Conservation (phyloP, 1,284 basidiomycete species). For the Dichomitus squalens region DNA sequence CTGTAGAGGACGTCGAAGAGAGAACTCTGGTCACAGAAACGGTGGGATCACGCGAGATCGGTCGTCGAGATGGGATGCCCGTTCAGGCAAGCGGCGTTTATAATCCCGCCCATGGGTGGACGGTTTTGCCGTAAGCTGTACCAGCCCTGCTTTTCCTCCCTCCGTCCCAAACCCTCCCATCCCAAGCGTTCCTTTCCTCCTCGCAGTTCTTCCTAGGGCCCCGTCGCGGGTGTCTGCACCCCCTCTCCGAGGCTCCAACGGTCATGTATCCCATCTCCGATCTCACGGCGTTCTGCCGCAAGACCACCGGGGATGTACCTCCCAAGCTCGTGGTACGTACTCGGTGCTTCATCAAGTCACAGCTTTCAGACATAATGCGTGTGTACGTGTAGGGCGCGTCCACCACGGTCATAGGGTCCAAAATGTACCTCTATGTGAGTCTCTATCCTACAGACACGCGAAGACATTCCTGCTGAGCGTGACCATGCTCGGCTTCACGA, state of each 20-base stretch:
- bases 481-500: too few relatives aligned
- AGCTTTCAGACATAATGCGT: constrained; percentile 7
- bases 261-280: constrained; percentile 82
- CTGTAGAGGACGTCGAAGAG: too few relatives aligned
- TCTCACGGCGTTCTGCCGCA: constrained; percentile 83
- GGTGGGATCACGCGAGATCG: too few relatives aligned
- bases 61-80: too few relatives aligned
- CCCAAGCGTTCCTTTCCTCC: constrained; percentile 5
- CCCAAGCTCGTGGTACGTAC: constrained; percentile 82
- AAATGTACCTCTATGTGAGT: constrained; percentile 85
- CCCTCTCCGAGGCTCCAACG: constrained; percentile 3
- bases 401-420: constrained; percentile 81
- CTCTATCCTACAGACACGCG: neutral
- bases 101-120: constrained; percentile 12
- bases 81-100: neutral
- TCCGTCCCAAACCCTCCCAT: neutral
- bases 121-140: constrained; percentile 14
- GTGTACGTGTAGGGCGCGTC: constrained; percentile 65
- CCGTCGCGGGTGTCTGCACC: constrained; percentile 11
- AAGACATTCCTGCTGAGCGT: constrained; percentile 17
- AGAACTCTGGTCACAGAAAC: too few relatives aligned
- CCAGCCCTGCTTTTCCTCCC: constrained; percentile 3
- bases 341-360: neutral
- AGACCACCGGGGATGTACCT: constrained; percentile 85
- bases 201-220: constrained; percentile 1